Percentiles rank a stretch among this genome's conserved stretches.
These are phyloP conservation scores for Cladosporium sp. DNA, from an alignment of 2,329 filamentous ascomycete species.

Conservation along the genomic window DNA sequence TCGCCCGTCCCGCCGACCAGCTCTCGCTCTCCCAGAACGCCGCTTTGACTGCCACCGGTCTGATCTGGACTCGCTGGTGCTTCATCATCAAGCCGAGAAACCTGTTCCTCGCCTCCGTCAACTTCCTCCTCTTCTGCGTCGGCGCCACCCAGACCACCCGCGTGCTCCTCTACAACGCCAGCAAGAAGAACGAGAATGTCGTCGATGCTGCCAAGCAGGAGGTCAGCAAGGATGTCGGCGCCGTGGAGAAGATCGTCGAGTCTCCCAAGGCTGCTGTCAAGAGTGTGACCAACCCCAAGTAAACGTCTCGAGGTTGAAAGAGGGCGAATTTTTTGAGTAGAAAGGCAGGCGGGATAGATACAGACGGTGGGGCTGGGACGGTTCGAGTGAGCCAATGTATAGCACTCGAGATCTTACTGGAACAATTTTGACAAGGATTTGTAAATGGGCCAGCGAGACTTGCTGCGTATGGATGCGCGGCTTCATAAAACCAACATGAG, in stretches of 20 bases:
- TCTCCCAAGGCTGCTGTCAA: constrained; percentile 21
- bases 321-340: no score
- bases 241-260: constrained; percentile 32
- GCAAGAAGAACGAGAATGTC: constrained; percentile 51
- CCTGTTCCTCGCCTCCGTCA: constrained; percentile 86
- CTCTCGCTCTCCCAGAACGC: constrained; percentile 90
- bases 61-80: constrained; percentile 99
- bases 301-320: background rate
- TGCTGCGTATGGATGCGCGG: background rate
- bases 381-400: no score
- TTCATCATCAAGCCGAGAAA: constrained; percentile 94
- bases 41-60: constrained; percentile 81
- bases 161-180: constrained; percentile 63
- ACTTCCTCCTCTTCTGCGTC: constrained; percentile 93
- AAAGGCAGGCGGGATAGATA: no score
- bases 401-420: no score
- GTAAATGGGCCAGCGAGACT: constrained; percentile 7
- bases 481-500: background rate
- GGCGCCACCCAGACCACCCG: constrained; percentile 76
- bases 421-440: background rate
- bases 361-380: no score
- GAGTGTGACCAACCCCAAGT: constrained; percentile 14
- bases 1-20: constrained; percentile 83
- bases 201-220: constrained; percentile 39
- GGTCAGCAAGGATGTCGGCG: constrained; percentile 27